A percentile compares a stretch with the other conserved stretches of the same genome.
phyloP scores from a whole-genome alignment of 352 stramenopile genomes.

The Pythium sp. region DNA sequence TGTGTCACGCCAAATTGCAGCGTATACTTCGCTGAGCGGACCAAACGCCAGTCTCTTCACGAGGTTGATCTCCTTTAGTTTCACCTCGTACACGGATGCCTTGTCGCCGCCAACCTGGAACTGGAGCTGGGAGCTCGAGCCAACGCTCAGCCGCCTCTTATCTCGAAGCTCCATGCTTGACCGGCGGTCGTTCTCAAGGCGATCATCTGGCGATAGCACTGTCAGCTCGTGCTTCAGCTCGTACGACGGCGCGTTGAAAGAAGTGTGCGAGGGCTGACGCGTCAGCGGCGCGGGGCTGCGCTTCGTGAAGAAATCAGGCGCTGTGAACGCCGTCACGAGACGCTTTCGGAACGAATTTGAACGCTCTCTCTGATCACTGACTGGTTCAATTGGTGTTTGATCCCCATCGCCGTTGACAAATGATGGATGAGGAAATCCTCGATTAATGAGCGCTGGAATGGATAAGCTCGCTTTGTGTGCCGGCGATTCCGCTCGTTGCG shows the following conservation, averaged over 20 bases:
- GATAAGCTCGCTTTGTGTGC: slow-evolving; percentile 1
- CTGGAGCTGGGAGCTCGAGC: slow-evolving; percentile 47
- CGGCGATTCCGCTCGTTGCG: not conserved
- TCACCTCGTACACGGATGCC: slow-evolving; percentile 75
- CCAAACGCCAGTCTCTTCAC: slow-evolving; percentile 74
- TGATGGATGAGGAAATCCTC: slow-evolving; percentile 1
- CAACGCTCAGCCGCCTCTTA: slow-evolving; percentile 62
- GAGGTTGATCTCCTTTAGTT: slow-evolving; percentile 69
- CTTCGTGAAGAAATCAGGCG: slow-evolving; percentile 5
- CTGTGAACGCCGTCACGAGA: slow-evolving; percentile 5
- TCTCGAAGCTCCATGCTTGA: slow-evolving; percentile 51
- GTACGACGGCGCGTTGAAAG: slow-evolving; percentile 70
- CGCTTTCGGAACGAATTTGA: slow-evolving; percentile 24
- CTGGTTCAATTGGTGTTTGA: not conserved
- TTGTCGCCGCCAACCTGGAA: slow-evolving; percentile 77
- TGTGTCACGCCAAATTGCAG: slow-evolving; percentile 71
- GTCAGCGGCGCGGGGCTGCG: slow-evolving; percentile 3
- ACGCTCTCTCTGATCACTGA: not conserved
- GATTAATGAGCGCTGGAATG: not conserved
- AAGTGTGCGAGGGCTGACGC: slow-evolving; percentile 26
- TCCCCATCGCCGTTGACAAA: not conserved
- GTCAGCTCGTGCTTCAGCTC: slow-evolving; percentile 49
- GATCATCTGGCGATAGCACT: slow-evolving; percentile 45
- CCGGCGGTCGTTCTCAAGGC: slow-evolving; percentile 59
- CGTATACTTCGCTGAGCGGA: slow-evolving; percentile 72